A percentile compares a stretch with the other conserved stretches of the same genome.
Evolutionary conservation across 306 rosid species (phyloP).

Genomic region (Glycine soja): DNA sequence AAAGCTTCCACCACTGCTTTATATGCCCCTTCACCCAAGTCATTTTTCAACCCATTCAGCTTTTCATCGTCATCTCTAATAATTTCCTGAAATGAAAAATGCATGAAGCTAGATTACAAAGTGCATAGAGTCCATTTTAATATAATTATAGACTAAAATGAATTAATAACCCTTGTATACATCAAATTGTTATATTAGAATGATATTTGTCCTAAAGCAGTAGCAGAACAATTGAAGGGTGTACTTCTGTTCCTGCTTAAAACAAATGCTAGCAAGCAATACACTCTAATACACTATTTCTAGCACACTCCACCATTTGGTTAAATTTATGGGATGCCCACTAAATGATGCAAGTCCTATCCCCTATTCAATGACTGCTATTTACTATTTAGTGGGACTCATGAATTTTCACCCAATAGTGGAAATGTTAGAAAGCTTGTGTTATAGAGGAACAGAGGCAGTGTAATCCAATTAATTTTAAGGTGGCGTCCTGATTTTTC

Average conservation of each 20-base stretch:
- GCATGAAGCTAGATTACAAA: slow-evolving; percentile 24
- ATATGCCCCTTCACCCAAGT: slow-evolving; percentile 56
- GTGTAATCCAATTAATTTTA: slow-evolving; percentile 13
- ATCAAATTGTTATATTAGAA: slow-evolving; percentile 17
- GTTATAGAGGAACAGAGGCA: slow-evolving; percentile 1
- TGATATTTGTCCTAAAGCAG: background rate
- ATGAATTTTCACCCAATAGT: background rate
- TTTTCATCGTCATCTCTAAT: slow-evolving; percentile 61
- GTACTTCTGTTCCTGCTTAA: too few species aligned
- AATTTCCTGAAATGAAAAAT: slow-evolving; percentile 62
- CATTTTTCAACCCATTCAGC: slow-evolving; percentile 53
- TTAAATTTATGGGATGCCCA: background rate
- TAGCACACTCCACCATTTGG: background rate
- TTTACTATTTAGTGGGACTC: background rate
- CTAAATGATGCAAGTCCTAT: background rate
- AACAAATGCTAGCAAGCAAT: background rate
- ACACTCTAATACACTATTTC: background rate
- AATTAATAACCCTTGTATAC: slow-evolving; percentile 13
- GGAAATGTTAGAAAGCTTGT: too few species aligned
- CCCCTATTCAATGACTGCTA: background rate
- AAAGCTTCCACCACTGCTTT: slow-evolving; percentile 59
- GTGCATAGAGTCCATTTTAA: background rate
- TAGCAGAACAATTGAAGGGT: too few species aligned
- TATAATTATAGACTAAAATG: slow-evolving; percentile 10
- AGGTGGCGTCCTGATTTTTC: background rate